Evolutionary conservation across 2,329 filamentous ascomycete genomes (phyloP), one percentile per base, ranked within the genome.

Genomic region (Arthrobotrys iridis): DNA sequence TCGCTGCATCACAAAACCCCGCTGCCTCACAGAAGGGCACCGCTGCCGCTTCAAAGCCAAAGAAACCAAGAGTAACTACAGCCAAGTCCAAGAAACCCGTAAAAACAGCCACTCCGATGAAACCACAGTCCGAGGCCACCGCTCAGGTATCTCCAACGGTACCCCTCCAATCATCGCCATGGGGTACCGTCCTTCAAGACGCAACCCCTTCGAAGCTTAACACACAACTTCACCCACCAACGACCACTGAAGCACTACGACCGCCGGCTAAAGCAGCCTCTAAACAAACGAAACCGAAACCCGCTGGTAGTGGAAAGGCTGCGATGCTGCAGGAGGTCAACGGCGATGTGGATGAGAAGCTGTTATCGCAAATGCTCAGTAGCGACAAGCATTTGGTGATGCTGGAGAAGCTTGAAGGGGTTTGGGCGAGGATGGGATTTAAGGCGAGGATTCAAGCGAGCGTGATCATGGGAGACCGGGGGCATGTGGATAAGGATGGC

Each of bases 381-480:
- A 75, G 71, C 20, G 71, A 75, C n/a, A 59, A 59, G 22, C 71
- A 75, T 48, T 22, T 75, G 52, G 62, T 37, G 28, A 75, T 75
- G 57, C 55, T 75, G n/a, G 63, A 75, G n/a, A 75, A 22, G 28
- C 57, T 75, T 18, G 71, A 75, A 35, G 59, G 40, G 15, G 35
- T 64, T 3, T 75, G 71, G 71, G 28, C 24, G 4, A 68, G 35
- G 18, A 35, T 48, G 20, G 71, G 71, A 3, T 64, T 75, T 20
- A 65, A 26, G 1, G 13, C 57, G 8, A 62, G 57, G 35, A 26
- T 75, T 11, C 66, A 40, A 26, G 30, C 71, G 1, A 62, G 52
- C 11, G 37, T 45, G 4, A 3, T 73, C 11, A 45, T 73, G n/a
- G 50, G 37, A 3, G 41, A 60, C 24, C 24, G 55, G 10, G 35